Evolutionary conservation across 768 basidiomycete species (phyloP), one percentile per base, ranked within the genome.

Genomic region (Tremella fuciformis): DNA sequence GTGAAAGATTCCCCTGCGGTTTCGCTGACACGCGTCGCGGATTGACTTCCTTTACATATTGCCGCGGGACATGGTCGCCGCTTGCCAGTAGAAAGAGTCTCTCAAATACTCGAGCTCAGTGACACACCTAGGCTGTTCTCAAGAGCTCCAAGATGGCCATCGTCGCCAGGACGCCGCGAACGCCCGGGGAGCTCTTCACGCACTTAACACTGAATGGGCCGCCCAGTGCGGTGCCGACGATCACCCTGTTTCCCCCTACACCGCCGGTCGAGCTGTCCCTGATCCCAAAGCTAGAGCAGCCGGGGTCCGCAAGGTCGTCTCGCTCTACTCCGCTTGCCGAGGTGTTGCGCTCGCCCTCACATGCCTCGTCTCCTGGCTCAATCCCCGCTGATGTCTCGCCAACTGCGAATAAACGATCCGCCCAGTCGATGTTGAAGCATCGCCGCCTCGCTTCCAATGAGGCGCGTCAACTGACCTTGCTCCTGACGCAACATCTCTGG

Each of bases 401-500:
- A 34, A 11, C 29, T 37, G 24, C 26, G 11, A 13, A 21, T 4
- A 18, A n/a, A 18, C 22, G 37, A 16, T 9, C 21, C 26, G 15
- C 18, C 16, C 37, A 39, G 50, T 2, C 16, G 7, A n/a, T 8
- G 2, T 16, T 29, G 11, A 34, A 34, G 4, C 57, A 58, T 48
- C 52, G 66, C 7, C 47, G 53, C 11, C 61, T 68, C 11, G 52
- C 63, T 7, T 41, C 58, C 3, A 55, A 46, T n/a, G 67, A 69
- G 60, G 67, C 64, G 11, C 51, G 47, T 15, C 67, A 69, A 22
- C 50, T 69, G 13, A 61, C 57, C 2, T 16, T 61, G 24, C 51
- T 66, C 3, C 51, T 69, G 2, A 57, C 51, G 2, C 67, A 69
- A 41, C 57, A 60, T 24, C 49, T 69, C 53, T 57, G 25, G 18